Evolutionary conservation across 2,329 filamentous ascomycete species (phyloP).

Genomic region (Orbilia oligospora): DNA sequence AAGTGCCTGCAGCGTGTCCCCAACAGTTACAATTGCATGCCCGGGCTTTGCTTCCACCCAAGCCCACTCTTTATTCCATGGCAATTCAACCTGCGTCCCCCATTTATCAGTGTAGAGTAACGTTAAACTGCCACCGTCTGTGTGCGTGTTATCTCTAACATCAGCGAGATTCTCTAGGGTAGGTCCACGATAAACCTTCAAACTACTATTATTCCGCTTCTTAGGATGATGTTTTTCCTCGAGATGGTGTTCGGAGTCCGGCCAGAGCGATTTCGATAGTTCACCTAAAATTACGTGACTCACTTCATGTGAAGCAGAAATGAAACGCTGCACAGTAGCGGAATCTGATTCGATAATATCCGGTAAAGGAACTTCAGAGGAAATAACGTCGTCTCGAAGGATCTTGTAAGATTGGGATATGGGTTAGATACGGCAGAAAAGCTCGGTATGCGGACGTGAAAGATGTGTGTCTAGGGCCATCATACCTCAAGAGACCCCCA

Average conservation of each 20-base stretch:
- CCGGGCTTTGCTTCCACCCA: slow-evolving; percentile 64
- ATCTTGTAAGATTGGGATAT: slow-evolving; percentile 35
- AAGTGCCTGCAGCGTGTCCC: slow-evolving; percentile 64
- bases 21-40: slow-evolving; percentile 66
- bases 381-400: slow-evolving; percentile 16
- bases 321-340: slow-evolving; percentile 7
- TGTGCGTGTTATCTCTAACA: slow-evolving; percentile 65
- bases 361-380: not conserved
- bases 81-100: slow-evolving; percentile 65
- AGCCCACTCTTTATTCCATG: slow-evolving; percentile 61
- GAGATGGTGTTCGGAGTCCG: not conserved
- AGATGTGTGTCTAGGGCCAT: not conserved
- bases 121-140: slow-evolving; percentile 65
- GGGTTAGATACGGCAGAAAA: too few relatives aligned
- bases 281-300: not conserved
- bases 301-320: slow-evolving; percentile 21
- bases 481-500: slow-evolving; percentile 42
- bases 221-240: not conserved
- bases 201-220: slow-evolving; percentile 20
- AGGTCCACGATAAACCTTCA: slow-evolving; percentile 41
- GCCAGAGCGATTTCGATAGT: slow-evolving; percentile 32
- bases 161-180: slow-evolving; percentile 9
- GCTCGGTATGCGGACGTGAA: not conserved
- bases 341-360: slow-evolving; percentile 7
- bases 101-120: slow-evolving; percentile 64